Percentiles rank a stretch among this genome's conserved stretches.
Evolutionary conservation across 176 grass and related monocot genomes (phyloP).

Genomic region (Juncus inflexus): DNA sequence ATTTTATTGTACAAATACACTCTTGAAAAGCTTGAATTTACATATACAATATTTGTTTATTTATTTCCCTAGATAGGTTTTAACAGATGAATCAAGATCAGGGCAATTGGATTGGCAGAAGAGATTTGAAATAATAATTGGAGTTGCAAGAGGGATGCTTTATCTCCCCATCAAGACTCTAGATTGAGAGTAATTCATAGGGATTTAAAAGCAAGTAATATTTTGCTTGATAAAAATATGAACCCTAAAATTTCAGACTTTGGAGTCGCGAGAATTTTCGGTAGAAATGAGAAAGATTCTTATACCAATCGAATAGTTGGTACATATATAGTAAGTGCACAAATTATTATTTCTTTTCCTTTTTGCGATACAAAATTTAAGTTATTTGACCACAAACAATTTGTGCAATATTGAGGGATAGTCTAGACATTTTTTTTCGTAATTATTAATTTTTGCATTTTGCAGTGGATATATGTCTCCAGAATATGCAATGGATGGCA

Average conservation of each 20-base stretch:
- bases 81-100: conserved; percentile 46
- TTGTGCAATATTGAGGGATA: not conserved
- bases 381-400: not conserved
- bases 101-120: conserved; percentile 48
- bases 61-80: not conserved
- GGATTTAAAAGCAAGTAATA: conserved; percentile 85
- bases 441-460: not conserved
- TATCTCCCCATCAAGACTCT: conserved; percentile 79
- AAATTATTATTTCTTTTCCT: not conserved
- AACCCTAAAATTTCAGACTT: conserved; percentile 97
- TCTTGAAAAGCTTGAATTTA: not conserved
- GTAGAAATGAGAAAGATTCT: conserved; percentile 44
- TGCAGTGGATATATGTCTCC: conserved; percentile 92
- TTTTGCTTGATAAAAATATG: conserved; percentile 74
- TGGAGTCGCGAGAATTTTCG: conserved; percentile 74
- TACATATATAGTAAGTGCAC: conserved; percentile 70
- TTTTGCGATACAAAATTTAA: not conserved
- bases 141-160: conserved; percentile 70
- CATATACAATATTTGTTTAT: not conserved
- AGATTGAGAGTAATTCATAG: conserved; percentile 83
- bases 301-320: conserved; percentile 73
- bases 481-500: conserved; percentile 81
- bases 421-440: not conserved
- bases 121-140: conserved; percentile 66
- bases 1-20: not conserved